Evolutionary conservation across 164 flowering plant species (phyloP), one percentile per base, ranked within the genome.

Genomic region (Vitis riparia): DNA sequence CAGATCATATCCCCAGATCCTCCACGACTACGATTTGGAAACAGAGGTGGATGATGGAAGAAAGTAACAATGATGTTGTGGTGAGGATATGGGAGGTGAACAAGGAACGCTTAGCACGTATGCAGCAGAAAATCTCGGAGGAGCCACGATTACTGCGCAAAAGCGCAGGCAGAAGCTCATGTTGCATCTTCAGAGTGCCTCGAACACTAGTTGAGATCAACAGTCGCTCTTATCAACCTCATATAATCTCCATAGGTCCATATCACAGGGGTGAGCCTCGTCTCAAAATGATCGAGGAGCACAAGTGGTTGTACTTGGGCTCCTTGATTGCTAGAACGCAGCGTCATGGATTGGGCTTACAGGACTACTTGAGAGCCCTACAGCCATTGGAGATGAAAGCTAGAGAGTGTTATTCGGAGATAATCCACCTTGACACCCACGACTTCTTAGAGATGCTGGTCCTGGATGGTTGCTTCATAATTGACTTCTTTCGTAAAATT

Each of bases 101-200:
- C 71, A 27, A 51, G 55, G 77, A 75, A 10, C 75, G 81, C 5
- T 12, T 82, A 50, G 60, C 67, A 8, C 51, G 55, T 0, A 76
- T 88, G 88, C 76, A 83, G 19, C 62, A 74, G 23, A 79, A 73
- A 68, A 70, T 85, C 62, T 23, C 59, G 9, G 65, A 67, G 19
- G 30, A 73, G 5, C 89, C 89, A 11, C 14, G 53, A 2, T 64
- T 85, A 9, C 75, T 88, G 29, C 75, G 75, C 73, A 51, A 48
- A 47, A 32, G 80, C 1, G 90, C 89, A 1, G 90, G 90, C 3
- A 70, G 62, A 49, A 63, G 55, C 29, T 64, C 84, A 0, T 88
- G 90, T 69, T 84, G 72, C 71, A 87, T 89, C 67, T 87, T 83
- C 75, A 67, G 77, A 66, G 86, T 85, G 55, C 93, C 93, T 0